phyloP scores from a whole-genome alignment of 2,329 filamentous ascomycete species.

The Ophiognomonia clavigignenti-juglandacearum region DNA sequence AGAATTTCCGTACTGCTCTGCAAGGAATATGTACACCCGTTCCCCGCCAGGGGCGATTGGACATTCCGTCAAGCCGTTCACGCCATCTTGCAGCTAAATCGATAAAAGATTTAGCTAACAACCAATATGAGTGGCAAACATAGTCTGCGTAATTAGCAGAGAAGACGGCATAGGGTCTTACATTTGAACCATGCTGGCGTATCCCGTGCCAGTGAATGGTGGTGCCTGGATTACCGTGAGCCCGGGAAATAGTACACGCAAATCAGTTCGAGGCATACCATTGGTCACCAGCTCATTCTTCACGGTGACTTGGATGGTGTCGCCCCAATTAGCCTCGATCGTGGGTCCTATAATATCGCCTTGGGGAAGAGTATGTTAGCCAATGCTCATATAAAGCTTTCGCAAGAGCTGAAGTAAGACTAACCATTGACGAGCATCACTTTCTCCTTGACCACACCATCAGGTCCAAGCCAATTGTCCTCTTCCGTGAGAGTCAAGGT shows the following conservation, averaged over 20 bases:
- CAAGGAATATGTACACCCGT: conserved; percentile 32
- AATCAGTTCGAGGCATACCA: conserved; percentile 17
- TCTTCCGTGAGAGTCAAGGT: conserved; percentile 23
- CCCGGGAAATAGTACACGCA: not conserved
- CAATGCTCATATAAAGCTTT: conserved; percentile 17
- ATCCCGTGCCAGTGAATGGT: conserved; percentile 48
- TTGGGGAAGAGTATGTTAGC: not conserved
- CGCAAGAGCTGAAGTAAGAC: too few relatives aligned
- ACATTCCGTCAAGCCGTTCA: conserved; percentile 37
- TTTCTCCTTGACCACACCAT: conserved; percentile 24
- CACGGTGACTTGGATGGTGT: conserved; percentile 53
- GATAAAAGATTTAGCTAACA: not conserved
- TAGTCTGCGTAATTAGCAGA: too few relatives aligned
- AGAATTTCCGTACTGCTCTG: conserved; percentile 33
- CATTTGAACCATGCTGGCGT: conserved; percentile 34
- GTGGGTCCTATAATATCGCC: conserved; percentile 37
- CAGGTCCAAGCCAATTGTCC: conserved; percentile 24
- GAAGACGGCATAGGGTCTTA: not conserved
- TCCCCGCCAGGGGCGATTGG: conserved; percentile 31
- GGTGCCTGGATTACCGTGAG: conserved; percentile 24
- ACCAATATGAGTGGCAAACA: not conserved
- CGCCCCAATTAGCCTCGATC: conserved; percentile 49
- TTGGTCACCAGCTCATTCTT: conserved; percentile 56
- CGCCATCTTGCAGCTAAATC: conserved; percentile 41
- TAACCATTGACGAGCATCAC: conserved; percentile 46